phyloP scores from a whole-genome alignment of 2,329 filamentous ascomycete genomes.

The Phyllosticta citrichinensis region DNA sequence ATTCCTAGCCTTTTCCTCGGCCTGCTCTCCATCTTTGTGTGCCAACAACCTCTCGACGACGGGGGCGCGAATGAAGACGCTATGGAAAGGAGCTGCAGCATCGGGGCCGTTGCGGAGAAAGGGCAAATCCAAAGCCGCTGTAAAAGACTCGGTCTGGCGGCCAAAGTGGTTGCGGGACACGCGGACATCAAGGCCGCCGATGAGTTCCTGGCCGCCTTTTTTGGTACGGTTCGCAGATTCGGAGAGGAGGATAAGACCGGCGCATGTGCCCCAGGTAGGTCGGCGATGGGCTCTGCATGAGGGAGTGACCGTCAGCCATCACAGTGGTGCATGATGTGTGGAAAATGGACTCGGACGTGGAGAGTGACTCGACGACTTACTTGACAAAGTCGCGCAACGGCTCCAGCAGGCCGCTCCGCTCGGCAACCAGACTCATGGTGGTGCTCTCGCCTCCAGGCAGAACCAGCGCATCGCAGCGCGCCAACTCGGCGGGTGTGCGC shows the following conservation, averaged over 20 bases:
- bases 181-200: conserved; percentile 81
- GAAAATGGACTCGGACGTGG: too few species aligned
- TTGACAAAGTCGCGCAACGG: conserved; percentile 86
- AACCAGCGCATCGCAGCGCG: conserved; percentile 69
- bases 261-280: conserved; percentile 93
- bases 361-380: conserved; percentile 37
- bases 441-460: conserved; percentile 94
- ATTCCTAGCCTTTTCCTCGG: conserved; percentile 36
- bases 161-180: conserved; percentile 95
- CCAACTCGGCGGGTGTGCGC: conserved; percentile 62
- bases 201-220: conserved; percentile 81
- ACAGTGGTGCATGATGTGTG: neutral
- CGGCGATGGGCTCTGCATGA: conserved; percentile 55
- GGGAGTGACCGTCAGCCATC: conserved; percentile 9
- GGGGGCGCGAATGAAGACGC: conserved; percentile 88
- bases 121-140: conserved; percentile 60
- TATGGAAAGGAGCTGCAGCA: conserved; percentile 50
- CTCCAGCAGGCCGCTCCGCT: conserved; percentile 69
- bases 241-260: conserved; percentile 82
- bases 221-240: conserved; percentile 84
- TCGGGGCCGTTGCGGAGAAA: conserved; percentile 43
- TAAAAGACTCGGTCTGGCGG: conserved; percentile 84
- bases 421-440: conserved; percentile 79
- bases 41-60: conserved; percentile 76
- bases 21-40: conserved; percentile 40